A percentile compares a stretch with the other conserved stretches of the same genome.
Conservation (phyloP, 75 land plant species). For the Cunninghamia lanceolata region DNA sequence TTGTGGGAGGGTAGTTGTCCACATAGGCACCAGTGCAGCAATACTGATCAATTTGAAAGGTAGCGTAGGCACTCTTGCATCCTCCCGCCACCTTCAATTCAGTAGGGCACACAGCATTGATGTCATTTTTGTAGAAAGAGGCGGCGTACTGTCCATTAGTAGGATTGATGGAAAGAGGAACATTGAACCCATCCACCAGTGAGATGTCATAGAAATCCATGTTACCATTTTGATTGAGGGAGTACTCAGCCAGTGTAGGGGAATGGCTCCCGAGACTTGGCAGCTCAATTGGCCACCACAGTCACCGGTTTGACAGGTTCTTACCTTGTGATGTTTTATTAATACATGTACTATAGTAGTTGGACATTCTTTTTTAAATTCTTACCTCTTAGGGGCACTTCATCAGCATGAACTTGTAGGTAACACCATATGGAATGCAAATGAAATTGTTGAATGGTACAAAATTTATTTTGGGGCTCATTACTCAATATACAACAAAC, state of each 20-base stretch:
- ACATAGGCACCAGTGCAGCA: slow-evolving; percentile 46
- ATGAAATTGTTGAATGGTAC: too few species aligned
- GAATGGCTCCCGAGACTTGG: not conserved
- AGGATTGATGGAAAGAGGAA: slow-evolving; percentile 18
- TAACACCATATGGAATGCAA: too few species aligned
- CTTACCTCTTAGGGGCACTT: too few species aligned
- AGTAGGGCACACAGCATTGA: not conserved
- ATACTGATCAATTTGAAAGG: slow-evolving; percentile 30
- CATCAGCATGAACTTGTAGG: too few species aligned
- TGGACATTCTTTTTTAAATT: too few species aligned
- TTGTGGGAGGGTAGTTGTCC: slow-evolving; percentile 14
- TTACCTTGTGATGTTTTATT: too few species aligned
- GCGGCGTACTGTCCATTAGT: slow-evolving; percentile 14
- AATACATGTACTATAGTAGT: too few species aligned
- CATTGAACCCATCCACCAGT: too few species aligned
- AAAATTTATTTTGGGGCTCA: too few species aligned
- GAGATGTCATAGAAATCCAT: too few species aligned
- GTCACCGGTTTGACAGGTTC: not conserved
- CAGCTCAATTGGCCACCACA: too few species aligned
- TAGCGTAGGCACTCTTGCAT: slow-evolving; percentile 44
- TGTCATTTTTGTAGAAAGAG: slow-evolving; percentile 10
- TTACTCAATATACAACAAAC: too few species aligned
- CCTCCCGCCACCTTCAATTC: slow-evolving; percentile 19
- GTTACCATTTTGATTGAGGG: not conserved
- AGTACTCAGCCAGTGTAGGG: not conserved